A percentile compares a stretch with the other conserved stretches of the same genome.
Evolutionary conservation across 306 rosid species (phyloP).

Genomic region (Myrica gale): DNA sequence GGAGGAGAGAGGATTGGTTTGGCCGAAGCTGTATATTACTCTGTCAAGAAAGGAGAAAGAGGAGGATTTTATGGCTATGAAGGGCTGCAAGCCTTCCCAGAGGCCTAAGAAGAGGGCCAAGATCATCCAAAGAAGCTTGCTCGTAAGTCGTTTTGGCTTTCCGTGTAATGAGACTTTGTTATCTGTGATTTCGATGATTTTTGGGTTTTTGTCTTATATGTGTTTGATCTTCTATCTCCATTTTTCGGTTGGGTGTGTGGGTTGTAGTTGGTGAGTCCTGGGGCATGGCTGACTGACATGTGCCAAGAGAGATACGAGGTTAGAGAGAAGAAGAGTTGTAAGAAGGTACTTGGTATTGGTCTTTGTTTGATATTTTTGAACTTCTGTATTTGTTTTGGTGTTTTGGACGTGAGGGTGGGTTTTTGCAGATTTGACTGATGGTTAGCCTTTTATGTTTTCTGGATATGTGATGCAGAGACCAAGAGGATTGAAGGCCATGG

Average conservation of each 20-base stretch:
- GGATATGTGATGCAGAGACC: conserved; percentile 53
- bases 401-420: neutral
- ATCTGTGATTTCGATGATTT: conserved; percentile 8
- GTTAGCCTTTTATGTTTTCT: neutral
- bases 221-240: neutral
- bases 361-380: conserved; percentile 2
- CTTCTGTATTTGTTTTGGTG: neutral
- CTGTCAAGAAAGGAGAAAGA: conserved; percentile 85
- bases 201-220: neutral
- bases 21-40: conserved; percentile 65
- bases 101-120: conserved; percentile 84
- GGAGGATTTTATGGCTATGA: conserved; percentile 80
- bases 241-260: conserved; percentile 9
- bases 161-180: neutral
- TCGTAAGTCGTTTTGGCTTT: conserved; percentile 38
- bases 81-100: conserved; percentile 78
- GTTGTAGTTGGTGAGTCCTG: conserved; percentile 75
- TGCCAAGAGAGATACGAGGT: conserved; percentile 90
- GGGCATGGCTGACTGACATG: conserved; percentile 88
- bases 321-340: conserved; percentile 77
- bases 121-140: conserved; percentile 69
- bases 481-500: conserved; percentile 84
- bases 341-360: conserved; percentile 54
- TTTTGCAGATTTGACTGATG: neutral
- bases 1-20: conserved; percentile 55